Conservation (phyloP, 2,329 filamentous ascomycete genomes). For the Alternaria ventricosa region DNA sequence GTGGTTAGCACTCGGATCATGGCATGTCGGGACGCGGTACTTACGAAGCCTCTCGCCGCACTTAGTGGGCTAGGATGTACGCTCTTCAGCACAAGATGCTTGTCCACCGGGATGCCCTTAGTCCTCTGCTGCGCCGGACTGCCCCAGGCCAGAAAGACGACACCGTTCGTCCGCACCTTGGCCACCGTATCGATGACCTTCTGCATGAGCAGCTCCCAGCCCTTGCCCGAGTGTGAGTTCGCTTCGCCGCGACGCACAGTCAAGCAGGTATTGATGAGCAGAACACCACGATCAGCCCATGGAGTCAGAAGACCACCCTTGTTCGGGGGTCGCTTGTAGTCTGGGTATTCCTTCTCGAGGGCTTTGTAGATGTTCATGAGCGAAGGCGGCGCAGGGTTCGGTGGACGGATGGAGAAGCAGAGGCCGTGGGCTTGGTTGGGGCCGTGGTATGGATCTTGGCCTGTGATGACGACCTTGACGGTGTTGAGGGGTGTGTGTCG, state of each 20-base stretch:
- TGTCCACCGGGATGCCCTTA: slow-evolving; percentile 71
- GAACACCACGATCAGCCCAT: slow-evolving; percentile 91
- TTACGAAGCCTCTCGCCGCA: slow-evolving; percentile 77
- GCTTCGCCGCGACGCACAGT: slow-evolving; percentile 90
- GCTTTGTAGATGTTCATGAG: slow-evolving; percentile 93
- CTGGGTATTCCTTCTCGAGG: slow-evolving; percentile 85
- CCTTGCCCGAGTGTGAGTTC: slow-evolving; percentile 82
- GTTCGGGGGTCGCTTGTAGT: slow-evolving; percentile 76
- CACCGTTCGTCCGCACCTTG: slow-evolving; percentile 75
- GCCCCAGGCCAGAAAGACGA: slow-evolving; percentile 97
- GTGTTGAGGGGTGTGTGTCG: slow-evolving; percentile 86
- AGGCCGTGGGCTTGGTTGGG: slow-evolving; percentile 94
- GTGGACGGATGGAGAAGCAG: slow-evolving; percentile 91
- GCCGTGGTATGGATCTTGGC: slow-evolving; percentile 98
- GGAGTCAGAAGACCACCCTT: slow-evolving; percentile 84
- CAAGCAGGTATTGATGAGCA: slow-evolving; percentile 92
- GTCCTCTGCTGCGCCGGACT: slow-evolving; percentile 82
- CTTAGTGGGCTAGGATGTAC: slow-evolving; percentile 95
- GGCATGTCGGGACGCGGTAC: slow-evolving; percentile 32
- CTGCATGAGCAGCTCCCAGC: slow-evolving; percentile 94
- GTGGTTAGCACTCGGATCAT: slow-evolving; percentile 43
- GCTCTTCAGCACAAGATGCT: slow-evolving; percentile 82
- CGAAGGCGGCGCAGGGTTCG: slow-evolving; percentile 85
- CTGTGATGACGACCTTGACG: slow-evolving; percentile 91
- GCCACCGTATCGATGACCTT: slow-evolving; percentile 88